Evolutionary conservation across 352 stramenopile genomes (phyloP).

Genomic region (Pythium grandisporangium): DNA sequence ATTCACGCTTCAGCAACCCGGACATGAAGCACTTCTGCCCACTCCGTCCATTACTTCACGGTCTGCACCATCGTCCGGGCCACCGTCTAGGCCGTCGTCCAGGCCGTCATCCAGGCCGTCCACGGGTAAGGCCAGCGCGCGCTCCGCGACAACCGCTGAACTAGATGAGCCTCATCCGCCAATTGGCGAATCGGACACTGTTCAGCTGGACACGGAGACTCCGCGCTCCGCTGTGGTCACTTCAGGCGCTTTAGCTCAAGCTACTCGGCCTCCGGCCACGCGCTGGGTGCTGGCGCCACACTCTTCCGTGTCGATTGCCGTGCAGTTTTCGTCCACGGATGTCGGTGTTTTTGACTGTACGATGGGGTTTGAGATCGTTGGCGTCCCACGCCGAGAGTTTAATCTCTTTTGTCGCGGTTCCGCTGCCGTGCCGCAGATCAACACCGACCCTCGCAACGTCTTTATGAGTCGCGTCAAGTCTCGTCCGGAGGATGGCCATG

Average conservation of each 20-base stretch:
- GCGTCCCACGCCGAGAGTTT: conserved; percentile 68
- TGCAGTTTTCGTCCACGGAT: conserved; percentile 76
- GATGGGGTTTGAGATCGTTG: conserved; percentile 89
- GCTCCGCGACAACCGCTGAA: no score
- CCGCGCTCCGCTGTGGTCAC: neutral
- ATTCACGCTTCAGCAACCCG: conserved; percentile 40
- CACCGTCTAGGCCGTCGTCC: no score
- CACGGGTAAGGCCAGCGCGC: neutral
- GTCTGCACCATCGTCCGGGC: no score
- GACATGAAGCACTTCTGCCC: no score
- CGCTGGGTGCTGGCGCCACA: conserved; percentile 81
- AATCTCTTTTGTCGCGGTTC: conserved; percentile 72
- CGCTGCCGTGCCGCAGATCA: conserved; percentile 88
- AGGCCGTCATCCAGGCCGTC: no score
- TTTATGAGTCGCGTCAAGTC: conserved; percentile 92
- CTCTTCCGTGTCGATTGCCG: conserved; percentile 41
- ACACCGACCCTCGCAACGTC: conserved; percentile 89
- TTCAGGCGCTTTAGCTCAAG: no score
- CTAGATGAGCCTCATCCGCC: no score
- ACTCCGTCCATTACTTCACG: neutral
- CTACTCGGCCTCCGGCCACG: no score
- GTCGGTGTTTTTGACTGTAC: conserved; percentile 76
- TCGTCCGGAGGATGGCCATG: conserved; percentile 41
- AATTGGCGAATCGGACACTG: neutral
- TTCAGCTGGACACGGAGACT: neutral